Percentiles rank a stretch among this genome's conserved stretches.
These are phyloP conservation scores for Xylariomycetidae sp. DNA, from an alignment of 2,329 filamentous ascomycete species.

Conservation along the genomic window DNA sequence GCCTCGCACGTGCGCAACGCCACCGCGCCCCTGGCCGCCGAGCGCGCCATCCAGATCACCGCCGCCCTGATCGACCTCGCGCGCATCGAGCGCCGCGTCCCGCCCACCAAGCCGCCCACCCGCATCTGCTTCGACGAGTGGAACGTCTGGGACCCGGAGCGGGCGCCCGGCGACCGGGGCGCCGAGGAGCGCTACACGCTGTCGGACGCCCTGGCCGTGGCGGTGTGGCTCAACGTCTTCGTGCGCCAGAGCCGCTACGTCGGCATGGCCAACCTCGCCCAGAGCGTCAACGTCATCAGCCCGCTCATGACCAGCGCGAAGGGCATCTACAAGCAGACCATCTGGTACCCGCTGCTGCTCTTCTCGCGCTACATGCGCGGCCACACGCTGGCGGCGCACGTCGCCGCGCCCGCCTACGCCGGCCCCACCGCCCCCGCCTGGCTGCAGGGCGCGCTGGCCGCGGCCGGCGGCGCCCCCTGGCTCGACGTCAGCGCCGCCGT, in stretches of 20 bases:
- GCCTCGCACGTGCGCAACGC: slow-evolving; percentile 41
- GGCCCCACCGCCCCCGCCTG: slow-evolving; percentile 62
- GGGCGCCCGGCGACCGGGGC: slow-evolving; percentile 64
- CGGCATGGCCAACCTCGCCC: slow-evolving; percentile 74
- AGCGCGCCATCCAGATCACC: slow-evolving; percentile 67
- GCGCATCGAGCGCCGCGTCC: slow-evolving; percentile 60
- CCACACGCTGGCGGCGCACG: slow-evolving; percentile 59
- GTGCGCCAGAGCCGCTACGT: slow-evolving; percentile 53
- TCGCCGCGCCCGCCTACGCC: slow-evolving; percentile 56
- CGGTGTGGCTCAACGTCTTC: slow-evolving; percentile 71
- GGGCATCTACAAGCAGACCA: slow-evolving; percentile 64
- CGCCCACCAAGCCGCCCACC: slow-evolving; percentile 52
- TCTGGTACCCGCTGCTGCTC: slow-evolving; percentile 67
- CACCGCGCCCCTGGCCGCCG: slow-evolving; percentile 61
- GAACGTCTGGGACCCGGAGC: slow-evolving; percentile 74
- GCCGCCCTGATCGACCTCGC: slow-evolving; percentile 66
- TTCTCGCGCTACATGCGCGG: slow-evolving; percentile 71
- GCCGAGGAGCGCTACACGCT: slow-evolving; percentile 71
- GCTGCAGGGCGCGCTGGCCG: slow-evolving; percentile 51
- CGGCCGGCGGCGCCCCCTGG: slow-evolving; percentile 53
- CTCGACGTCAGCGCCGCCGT: slow-evolving; percentile 61
- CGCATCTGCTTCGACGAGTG: slow-evolving; percentile 80
- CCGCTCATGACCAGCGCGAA: slow-evolving; percentile 65
- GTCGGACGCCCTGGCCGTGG: slow-evolving; percentile 69
- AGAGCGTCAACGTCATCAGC: slow-evolving; percentile 71